phyloP scores from a whole-genome alignment of 306 rosid species.

The Datisca glomerata region DNA sequence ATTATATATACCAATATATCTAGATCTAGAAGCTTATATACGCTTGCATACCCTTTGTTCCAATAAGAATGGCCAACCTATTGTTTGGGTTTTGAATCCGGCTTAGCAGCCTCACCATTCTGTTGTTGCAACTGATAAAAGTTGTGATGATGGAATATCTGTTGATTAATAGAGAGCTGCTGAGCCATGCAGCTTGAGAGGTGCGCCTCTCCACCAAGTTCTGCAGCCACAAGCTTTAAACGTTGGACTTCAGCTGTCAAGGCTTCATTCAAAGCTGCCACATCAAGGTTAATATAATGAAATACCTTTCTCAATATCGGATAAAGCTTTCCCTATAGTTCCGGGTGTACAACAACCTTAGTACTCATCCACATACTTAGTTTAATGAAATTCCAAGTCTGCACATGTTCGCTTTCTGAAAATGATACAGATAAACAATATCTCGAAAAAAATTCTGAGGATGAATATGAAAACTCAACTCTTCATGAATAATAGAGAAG shows the following conservation, averaged over 20 bases:
- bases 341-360: too few species aligned
- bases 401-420: too few species aligned
- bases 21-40: neutral
- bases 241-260: conserved; percentile 19
- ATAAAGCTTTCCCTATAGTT: too few species aligned
- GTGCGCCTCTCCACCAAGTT: conserved; percentile 6
- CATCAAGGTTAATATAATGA: too few species aligned
- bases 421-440: too few species aligned
- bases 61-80: neutral
- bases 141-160: neutral
- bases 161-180: conserved; percentile 7
- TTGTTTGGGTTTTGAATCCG: conserved; percentile 2
- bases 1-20: neutral
- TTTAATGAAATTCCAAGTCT: too few species aligned
- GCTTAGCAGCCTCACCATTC: conserved; percentile 5
- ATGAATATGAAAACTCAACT: too few species aligned
- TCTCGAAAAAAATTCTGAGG: too few species aligned
- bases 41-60: neutral
- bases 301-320: too few species aligned
- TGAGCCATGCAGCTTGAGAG: conserved; percentile 9
- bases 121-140: conserved; percentile 1
- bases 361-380: too few species aligned
- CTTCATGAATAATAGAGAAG: too few species aligned
- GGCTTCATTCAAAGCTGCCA: conserved; percentile 68
- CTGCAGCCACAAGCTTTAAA: conserved; percentile 4